These are phyloP conservation scores for Macrotyloma uniflorum DNA, from an alignment of 306 rosid species.

Conservation along the genomic window DNA sequence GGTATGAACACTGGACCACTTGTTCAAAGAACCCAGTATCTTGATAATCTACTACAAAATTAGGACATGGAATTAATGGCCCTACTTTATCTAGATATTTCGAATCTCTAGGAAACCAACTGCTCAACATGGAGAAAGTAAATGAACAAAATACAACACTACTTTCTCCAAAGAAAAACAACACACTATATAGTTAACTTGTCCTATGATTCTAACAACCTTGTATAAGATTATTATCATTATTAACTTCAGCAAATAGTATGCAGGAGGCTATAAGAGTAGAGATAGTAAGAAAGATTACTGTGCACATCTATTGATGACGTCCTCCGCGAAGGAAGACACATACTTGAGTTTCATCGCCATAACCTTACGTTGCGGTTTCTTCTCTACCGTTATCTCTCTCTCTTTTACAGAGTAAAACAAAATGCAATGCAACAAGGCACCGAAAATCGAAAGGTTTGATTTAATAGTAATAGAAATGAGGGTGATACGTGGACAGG, in stretches of 20 bases:
- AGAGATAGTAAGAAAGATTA: slow-evolving; percentile 7
- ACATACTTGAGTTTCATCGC: slow-evolving; percentile 54
- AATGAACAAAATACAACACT: background rate
- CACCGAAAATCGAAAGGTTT: slow-evolving; percentile 4
- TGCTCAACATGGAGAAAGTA: background rate
- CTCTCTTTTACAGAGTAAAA: slow-evolving; percentile 16
- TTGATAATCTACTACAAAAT: background rate
- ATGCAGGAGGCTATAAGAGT: background rate
- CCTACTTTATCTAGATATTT: background rate
- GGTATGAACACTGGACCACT: too few species aligned
- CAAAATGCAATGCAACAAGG: background rate
- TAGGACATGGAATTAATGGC: background rate
- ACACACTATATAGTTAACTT: background rate
- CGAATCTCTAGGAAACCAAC: background rate
- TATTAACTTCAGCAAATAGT: background rate
- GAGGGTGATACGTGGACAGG: slow-evolving; percentile 38
- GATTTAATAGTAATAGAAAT: background rate
- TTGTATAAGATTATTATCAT: background rate
- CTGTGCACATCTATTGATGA: slow-evolving; percentile 48
- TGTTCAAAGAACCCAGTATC: too few species aligned
- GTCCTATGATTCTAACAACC: background rate
- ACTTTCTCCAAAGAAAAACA: background rate
- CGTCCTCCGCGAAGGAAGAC: slow-evolving; percentile 50
- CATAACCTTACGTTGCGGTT: slow-evolving; percentile 40
- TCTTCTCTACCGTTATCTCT: background rate